Conservation (phyloP, 2,329 filamentous ascomycete genomes). For the Raffaelea deltoideospora region DNA sequence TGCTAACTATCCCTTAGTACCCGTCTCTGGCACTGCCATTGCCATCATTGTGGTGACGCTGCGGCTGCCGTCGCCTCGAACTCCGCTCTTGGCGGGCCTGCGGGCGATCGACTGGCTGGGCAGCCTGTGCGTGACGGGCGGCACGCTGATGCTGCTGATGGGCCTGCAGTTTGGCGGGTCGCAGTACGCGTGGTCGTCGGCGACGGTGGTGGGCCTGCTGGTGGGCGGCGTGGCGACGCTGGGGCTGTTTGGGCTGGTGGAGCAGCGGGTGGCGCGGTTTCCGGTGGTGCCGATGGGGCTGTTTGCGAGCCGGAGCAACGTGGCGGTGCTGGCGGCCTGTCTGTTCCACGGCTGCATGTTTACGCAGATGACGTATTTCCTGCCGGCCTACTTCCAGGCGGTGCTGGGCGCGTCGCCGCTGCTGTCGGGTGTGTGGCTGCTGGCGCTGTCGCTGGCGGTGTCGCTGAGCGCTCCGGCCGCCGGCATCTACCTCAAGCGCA, state of each 20-base stretch:
- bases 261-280: constrained; percentile 46
- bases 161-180: constrained; percentile 53
- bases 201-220: constrained; percentile 46
- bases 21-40: constrained; percentile 24
- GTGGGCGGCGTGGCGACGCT: constrained; percentile 40
- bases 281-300: constrained; percentile 55
- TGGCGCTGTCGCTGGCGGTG: constrained; percentile 16
- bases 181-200: constrained; percentile 40
- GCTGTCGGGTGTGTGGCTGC: constrained; percentile 33
- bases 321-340: constrained; percentile 35
- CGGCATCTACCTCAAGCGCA: constrained; percentile 15
- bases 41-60: constrained; percentile 42
- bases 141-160: constrained; percentile 53
- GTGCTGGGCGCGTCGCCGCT: constrained; percentile 46
- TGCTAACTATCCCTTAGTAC: constrained; percentile 6
- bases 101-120: constrained; percentile 47
- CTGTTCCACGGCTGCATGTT: constrained; percentile 40
- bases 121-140: constrained; percentile 34
- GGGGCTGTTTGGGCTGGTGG: constrained; percentile 40
- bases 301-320: constrained; percentile 38
- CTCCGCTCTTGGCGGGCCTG: constrained; percentile 44
- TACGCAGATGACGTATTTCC: constrained; percentile 52
- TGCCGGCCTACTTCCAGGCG: constrained; percentile 60
- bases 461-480: constrained; percentile 22
- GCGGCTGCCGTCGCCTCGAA: constrained; percentile 51